phyloP scores from a whole-genome alignment of 352 stramenopile species.

The Pythium guiyangense region DNA sequence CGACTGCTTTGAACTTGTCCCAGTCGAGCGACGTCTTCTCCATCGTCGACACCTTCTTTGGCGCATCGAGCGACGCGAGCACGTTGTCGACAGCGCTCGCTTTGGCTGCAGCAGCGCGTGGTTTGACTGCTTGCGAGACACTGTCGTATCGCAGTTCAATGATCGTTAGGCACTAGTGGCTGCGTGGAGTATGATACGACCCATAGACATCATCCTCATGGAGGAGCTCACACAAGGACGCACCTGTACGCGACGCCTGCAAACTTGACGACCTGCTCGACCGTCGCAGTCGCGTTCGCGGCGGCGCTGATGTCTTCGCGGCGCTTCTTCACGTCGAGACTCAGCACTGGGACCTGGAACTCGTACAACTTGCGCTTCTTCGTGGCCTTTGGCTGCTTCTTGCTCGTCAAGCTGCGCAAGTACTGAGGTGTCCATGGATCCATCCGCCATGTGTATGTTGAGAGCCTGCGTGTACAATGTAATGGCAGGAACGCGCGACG shows the following conservation, averaged over 20 bases:
- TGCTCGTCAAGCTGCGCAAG: constrained; percentile 43
- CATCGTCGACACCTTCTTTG: constrained; percentile 92
- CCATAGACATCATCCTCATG: not conserved
- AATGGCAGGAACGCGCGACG: too few species aligned
- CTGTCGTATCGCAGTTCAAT: constrained; percentile 10
- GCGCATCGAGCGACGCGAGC: constrained; percentile 79
- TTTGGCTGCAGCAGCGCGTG: not conserved
- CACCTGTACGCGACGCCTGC: constrained; percentile 81
- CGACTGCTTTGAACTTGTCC: constrained; percentile 93
- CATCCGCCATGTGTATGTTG: too few species aligned
- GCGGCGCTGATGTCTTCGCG: constrained; percentile 35
- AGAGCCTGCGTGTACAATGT: too few species aligned
- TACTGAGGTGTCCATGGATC: constrained; percentile 36
- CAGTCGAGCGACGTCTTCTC: constrained; percentile 95
- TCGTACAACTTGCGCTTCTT: constrained; percentile 69
- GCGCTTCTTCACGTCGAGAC: constrained; percentile 54
- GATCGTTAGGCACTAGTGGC: too few species aligned
- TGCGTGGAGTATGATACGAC: too few species aligned
- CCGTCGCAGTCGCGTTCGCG: constrained; percentile 19
- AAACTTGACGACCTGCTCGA: constrained; percentile 78
- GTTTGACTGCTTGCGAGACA: constrained; percentile 16
- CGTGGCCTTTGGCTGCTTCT: constrained; percentile 34
- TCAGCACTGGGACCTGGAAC: constrained; percentile 68
- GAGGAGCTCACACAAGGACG: not conserved
- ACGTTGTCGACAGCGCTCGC: constrained; percentile 74